Percentiles rank a stretch among this genome's conserved stretches.
Conservation (phyloP, 192 early-diverging fungal species). For the Lobulomyces angularis region DNA sequence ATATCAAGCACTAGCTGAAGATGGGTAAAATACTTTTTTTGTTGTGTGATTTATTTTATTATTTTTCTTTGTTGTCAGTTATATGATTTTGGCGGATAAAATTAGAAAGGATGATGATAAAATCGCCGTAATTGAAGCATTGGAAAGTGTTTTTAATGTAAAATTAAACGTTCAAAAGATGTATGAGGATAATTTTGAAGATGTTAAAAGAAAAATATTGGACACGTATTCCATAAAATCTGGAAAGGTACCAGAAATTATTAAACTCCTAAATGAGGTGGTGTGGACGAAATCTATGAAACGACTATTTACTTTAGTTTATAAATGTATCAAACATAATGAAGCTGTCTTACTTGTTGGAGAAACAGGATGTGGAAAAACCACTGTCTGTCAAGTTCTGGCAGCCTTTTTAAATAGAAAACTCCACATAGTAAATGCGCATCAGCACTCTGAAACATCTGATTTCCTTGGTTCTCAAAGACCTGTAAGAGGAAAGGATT, state of each 20-base stretch:
- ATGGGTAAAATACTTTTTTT: too few species aligned
- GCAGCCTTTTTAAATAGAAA: conserved; percentile 46
- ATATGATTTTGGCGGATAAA: conserved; percentile 88
- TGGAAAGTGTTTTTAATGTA: conserved; percentile 72
- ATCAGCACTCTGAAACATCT: conserved; percentile 87
- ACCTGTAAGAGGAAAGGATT: conserved; percentile 66
- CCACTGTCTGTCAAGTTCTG: conserved; percentile 91
- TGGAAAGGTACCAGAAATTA: background rate
- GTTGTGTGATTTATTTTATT: too few species aligned
- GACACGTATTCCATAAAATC: background rate
- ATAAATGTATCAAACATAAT: conserved; percentile 59
- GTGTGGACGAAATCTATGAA: conserved; percentile 96
- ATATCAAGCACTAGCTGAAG: conserved; percentile 76
- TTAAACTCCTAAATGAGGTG: conserved; percentile 23
- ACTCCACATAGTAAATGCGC: conserved; percentile 87
- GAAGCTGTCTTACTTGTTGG: conserved; percentile 94
- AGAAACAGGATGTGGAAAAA: conserved; percentile 98
- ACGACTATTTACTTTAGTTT: conserved; percentile 73
- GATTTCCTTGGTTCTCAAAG: conserved; percentile 91
- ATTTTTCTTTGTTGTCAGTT: too few species aligned
- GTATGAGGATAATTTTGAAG: conserved; percentile 54
- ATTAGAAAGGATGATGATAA: conserved; percentile 73
- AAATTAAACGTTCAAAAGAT: conserved; percentile 44
- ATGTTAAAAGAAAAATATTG: conserved; percentile 17
- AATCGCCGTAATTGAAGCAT: conserved; percentile 58